Evolutionary conservation across 2,329 filamentous ascomycete genomes (phyloP), one percentile per base, ranked within the genome.

Genomic region (Pyrenochaeta sp.): DNA sequence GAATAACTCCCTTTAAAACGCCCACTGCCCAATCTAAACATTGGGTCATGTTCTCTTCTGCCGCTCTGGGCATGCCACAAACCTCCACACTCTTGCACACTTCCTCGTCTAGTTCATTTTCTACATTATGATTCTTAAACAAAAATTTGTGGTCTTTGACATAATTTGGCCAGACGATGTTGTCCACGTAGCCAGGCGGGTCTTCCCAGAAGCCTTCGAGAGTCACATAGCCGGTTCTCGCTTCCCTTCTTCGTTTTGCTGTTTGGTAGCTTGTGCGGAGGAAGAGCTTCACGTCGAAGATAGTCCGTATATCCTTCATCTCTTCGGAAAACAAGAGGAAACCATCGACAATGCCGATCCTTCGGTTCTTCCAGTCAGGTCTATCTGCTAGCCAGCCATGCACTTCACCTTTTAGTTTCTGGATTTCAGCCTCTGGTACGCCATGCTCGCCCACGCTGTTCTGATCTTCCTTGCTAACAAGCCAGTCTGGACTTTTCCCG

Each of bases 151-250:
- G 92, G 60, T 90, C 84, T 39, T 81, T 78, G 3, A 88, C 89
- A 71, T 96, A 97, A 61, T 96, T 93, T 3, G 93, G 93, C 94
- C 94, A 99, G 4, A 99, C 94, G 41, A 99, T 82, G 67, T 88
- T 83, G 68, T 97, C 92, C 24, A 97, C 91, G 68, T 97, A 99
- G 0, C 90, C 92, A 0, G 90, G 90, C 0, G 94, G 94, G 70
- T 99, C 94, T 43, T 86, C 81, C 94, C 94, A 99, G 74, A 96
- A 99, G 19, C 92, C 93, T 63, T 96, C 79, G 24, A 74, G 65
- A 30, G 89, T 93, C 20, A 90, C 88, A 68, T 94, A 94, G 8
- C 89, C 89, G 55, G 81, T 84, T 40, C 89, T 76, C 0, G 83
- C 84, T 63, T 88, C 83, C 20, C 89, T 76, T 17, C 89, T 78